Conservation (phyloP, 2,329 filamentous ascomycete species). For the Magnaporthales sp. region DNA sequence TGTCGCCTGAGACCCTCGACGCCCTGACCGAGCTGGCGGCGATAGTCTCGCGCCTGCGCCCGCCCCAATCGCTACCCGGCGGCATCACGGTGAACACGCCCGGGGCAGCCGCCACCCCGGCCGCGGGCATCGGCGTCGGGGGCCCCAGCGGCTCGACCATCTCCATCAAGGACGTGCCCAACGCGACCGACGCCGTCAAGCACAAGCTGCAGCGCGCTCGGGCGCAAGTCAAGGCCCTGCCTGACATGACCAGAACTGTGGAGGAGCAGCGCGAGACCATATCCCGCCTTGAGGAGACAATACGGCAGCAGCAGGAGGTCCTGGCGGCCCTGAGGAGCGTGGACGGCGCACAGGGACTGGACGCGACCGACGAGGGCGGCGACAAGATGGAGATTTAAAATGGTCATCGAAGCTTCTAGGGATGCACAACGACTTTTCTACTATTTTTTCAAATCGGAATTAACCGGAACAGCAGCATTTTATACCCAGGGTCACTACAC, state of each 20-base stretch:
- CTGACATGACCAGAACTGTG: constrained; percentile 59
- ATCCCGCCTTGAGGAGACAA: constrained; percentile 52
- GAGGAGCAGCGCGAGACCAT: constrained; percentile 68
- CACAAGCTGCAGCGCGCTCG: constrained; percentile 76
- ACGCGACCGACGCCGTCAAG: constrained; percentile 70
- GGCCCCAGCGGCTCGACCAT: constrained; percentile 19
- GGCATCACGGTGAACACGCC: constrained; percentile 20
- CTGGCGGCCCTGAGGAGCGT: constrained; percentile 45
- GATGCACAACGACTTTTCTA: neutral
- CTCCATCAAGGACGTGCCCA: constrained; percentile 65
- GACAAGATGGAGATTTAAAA: constrained; percentile 33
- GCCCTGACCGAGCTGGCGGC: constrained; percentile 73
- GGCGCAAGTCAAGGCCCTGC: constrained; percentile 53
- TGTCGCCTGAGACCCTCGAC: constrained; percentile 78
- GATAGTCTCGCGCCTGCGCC: constrained; percentile 66
- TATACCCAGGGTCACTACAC: neutral
- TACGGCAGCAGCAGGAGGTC: constrained; percentile 51
- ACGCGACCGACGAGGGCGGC: constrained; percentile 22
- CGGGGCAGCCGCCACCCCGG: constrained; percentile 20
- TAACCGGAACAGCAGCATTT: neutral
- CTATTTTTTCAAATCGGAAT: neutral
- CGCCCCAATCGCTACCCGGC: constrained; percentile 26
- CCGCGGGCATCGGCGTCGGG: constrained; percentile 10
- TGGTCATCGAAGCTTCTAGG: neutral
- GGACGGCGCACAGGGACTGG: constrained; percentile 20